Conservation (phyloP, 2,329 filamentous ascomycete genomes). For the Aureobasidium musti region DNA sequence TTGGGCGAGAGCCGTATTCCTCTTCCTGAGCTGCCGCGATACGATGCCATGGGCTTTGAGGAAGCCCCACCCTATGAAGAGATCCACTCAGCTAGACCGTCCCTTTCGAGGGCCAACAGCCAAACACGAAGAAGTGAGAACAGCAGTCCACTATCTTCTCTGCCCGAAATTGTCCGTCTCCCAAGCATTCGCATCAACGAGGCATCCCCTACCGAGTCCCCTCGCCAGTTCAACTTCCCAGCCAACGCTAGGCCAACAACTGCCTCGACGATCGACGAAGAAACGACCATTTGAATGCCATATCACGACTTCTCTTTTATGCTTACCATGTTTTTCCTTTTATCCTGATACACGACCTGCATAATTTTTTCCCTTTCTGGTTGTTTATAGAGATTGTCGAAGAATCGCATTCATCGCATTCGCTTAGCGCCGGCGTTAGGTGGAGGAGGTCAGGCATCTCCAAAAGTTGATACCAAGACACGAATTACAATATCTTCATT, state of each 20-base stretch:
- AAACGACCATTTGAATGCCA: conserved; percentile 18
- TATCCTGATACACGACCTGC: conserved; percentile 7
- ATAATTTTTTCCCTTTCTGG: background rate
- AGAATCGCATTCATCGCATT: conserved; percentile 25
- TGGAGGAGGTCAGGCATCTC: conserved; percentile 5
- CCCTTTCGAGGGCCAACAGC: conserved; percentile 22
- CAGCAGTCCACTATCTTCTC: conserved; percentile 33
- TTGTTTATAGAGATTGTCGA: conserved; percentile 13
- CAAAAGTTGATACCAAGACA: conserved; percentile 24
- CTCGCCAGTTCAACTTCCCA: conserved; percentile 11
- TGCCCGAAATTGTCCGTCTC: conserved; percentile 46
- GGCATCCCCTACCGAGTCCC: conserved; percentile 39
- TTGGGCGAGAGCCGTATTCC: conserved; percentile 39
- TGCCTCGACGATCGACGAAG: conserved; percentile 27
- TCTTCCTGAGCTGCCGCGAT: conserved; percentile 40
- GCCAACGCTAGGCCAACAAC: conserved; percentile 7
- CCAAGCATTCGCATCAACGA: conserved; percentile 50
- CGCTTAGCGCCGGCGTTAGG: conserved; percentile 26
- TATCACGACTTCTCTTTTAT: conserved; percentile 18
- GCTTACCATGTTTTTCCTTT: conserved; percentile 16
- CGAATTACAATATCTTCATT: background rate
- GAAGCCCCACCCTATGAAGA: conserved; percentile 51
- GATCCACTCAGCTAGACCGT: conserved; percentile 11
- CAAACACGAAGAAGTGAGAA: conserved; percentile 29
- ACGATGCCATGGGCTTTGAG: conserved; percentile 44